phyloP scores from a whole-genome alignment of 768 basidiomycete genomes.

The Paxillus ammoniavirescens region DNA sequence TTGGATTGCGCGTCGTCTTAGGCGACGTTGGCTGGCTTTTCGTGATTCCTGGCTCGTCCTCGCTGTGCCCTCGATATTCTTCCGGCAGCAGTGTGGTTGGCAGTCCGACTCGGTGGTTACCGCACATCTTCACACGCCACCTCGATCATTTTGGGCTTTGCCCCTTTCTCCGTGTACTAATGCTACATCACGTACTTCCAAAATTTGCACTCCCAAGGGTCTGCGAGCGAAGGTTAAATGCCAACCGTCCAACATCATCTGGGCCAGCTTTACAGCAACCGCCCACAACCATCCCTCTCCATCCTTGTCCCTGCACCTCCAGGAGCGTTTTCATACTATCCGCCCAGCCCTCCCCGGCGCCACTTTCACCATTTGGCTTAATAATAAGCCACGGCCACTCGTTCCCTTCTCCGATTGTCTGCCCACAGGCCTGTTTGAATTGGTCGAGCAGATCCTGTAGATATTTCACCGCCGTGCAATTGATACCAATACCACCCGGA shows the following conservation, averaged over 20 bases:
- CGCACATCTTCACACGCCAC: slow-evolving; percentile 20
- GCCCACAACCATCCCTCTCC: slow-evolving; percentile 58
- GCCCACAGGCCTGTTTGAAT: slow-evolving; percentile 29
- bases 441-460: slow-evolving; percentile 40
- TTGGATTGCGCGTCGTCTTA: slow-evolving; percentile 40
- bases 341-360: slow-evolving; percentile 35
- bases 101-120: slow-evolving; percentile 23
- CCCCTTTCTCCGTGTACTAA: no score
- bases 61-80: slow-evolving; percentile 5
- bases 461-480: slow-evolving; percentile 58
- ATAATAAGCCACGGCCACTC: slow-evolving; percentile 54
- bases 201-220: neutral
- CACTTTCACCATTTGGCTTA: slow-evolving; percentile 69
- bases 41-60: slow-evolving; percentile 22
- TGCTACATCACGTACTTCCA: no score
- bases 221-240: neutral
- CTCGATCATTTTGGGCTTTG: neutral
- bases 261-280: slow-evolving; percentile 70
- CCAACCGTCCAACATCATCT: slow-evolving; percentile 42
- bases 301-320: slow-evolving; percentile 22
- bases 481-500: slow-evolving; percentile 67
- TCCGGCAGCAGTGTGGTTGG: neutral
- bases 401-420: slow-evolving; percentile 8
- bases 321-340: slow-evolving; percentile 27
- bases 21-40: slow-evolving; percentile 39